Percentiles rank a stretch among this genome's conserved stretches.
Evolutionary conservation across 78 protist species (phyloP).

Genomic region (Dictyostelium purpureum): DNA sequence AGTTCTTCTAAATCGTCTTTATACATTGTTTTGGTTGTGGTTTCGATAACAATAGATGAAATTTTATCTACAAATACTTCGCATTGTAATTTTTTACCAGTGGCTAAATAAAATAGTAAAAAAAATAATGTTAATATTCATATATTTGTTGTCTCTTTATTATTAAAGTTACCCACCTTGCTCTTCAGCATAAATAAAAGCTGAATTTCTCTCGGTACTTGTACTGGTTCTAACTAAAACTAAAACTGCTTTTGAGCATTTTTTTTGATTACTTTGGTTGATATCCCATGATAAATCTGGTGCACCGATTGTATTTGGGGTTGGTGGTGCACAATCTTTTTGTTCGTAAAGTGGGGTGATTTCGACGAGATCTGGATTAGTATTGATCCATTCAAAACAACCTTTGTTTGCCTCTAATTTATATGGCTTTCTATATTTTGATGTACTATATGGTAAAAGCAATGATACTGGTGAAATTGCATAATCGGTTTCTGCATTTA

Average conservation of each 20-base stretch:
- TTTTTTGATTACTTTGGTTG: not conserved
- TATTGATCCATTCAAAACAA: constrained; percentile 68
- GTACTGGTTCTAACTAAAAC: constrained; percentile 28
- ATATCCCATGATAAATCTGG: not conserved
- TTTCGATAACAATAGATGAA: constrained; percentile 62
- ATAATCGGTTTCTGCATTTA: constrained; percentile 14
- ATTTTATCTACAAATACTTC: constrained; percentile 85
- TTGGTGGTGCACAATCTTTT: not conserved
- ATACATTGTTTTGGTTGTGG: constrained; percentile 81
- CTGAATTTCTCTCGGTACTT: constrained; percentile 21
- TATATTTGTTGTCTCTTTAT: not conserved
- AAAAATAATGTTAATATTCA: not conserved
- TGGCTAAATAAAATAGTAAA: not conserved
- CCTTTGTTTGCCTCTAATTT: constrained; percentile 66
- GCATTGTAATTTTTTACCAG: constrained; percentile 69
- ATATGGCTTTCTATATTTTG: constrained; percentile 40
- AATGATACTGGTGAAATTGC: constrained; percentile 51
- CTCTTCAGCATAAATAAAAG: constrained; percentile 75
- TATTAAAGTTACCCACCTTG: not conserved
- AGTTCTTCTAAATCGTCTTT: constrained; percentile 69
- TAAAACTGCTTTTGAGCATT: constrained; percentile 28
- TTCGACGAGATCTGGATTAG: constrained; percentile 62
- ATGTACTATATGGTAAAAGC: constrained; percentile 55
- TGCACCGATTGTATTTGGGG: not conserved
- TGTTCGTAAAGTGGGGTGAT: constrained; percentile 24